Percentiles rank a stretch among this genome's conserved stretches.
phyloP scores from a whole-genome alignment of 2,329 filamentous ascomycete species.

The Ophiocordyceps camponoti-floridani region DNA sequence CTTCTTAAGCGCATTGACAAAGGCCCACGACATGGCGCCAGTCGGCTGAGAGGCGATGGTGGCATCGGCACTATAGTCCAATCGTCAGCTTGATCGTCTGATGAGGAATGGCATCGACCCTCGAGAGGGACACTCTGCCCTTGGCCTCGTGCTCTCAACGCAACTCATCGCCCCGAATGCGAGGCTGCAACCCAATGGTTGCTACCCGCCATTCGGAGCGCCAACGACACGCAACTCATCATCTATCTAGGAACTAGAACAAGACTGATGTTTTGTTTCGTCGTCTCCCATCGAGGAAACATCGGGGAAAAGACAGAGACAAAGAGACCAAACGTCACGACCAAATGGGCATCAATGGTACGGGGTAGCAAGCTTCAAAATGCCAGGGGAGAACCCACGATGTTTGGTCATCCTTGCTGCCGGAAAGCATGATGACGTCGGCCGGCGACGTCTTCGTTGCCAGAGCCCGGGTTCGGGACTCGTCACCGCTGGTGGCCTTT shows the following conservation, averaged over 20 bases:
- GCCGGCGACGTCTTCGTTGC: conserved; percentile 86
- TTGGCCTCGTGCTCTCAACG: conserved; percentile 16
- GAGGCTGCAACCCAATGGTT: conserved; percentile 17
- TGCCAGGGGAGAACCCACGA: conserved; percentile 43
- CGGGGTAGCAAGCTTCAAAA: conserved; percentile 3
- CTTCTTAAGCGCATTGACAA: conserved; percentile 83
- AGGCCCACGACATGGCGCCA: conserved; percentile 96
- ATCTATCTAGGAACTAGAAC: background rate
- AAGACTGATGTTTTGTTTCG: background rate
- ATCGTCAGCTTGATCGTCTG: background rate
- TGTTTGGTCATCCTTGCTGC: conserved; percentile 91
- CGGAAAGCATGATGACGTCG: conserved; percentile 95
- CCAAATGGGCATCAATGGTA: background rate
- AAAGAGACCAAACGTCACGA: background rate
- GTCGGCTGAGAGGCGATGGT: conserved; percentile 80
- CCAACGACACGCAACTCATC: conserved; percentile 6
- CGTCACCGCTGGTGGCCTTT: conserved; percentile 66
- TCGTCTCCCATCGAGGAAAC: background rate
- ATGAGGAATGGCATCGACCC: background rate
- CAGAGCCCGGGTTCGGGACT: conserved; percentile 63
- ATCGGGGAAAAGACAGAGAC: background rate
- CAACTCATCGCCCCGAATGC: conserved; percentile 26
- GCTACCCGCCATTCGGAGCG: conserved; percentile 23
- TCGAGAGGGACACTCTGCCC: no score
- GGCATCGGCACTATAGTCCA: conserved; percentile 57